Evolutionary conservation across 345 rosid genomes (phyloP), one percentile per base, ranked within the genome.

Genomic region (Microthlaspi erraticum): DNA sequence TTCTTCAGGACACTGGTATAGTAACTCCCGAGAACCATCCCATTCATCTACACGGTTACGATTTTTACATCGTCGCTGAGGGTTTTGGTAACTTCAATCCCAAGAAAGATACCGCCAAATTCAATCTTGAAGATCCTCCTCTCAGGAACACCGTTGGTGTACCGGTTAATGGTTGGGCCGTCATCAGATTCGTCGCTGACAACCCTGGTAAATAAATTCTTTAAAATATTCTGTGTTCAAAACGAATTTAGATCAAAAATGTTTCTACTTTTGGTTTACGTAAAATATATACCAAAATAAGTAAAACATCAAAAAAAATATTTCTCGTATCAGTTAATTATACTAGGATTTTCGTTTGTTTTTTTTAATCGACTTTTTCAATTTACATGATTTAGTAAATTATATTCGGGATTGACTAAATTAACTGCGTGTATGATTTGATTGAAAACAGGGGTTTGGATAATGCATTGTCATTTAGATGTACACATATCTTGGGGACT

Each of bases 381-480:
- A 55, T 32, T 55, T 11, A 6, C 31, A 10, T 10, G 33, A 51
- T 12, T 51, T 52, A 52, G 4, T 26, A 13, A 12, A 8, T 2
- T 8, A 32, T 14, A 0, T 51, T 7, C 3, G 5, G 8, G 32
- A 31, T 18, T 46, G 29, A 9, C 1, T 19, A 37, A 64, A 17
- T 6, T 31, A 39, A 54, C 14, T 20, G 9, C 6, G 48, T 46
- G 34, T 23, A 37, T 8, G 8, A 36, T 55, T 55, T 59, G 55
- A 34, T 44, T 43, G 63, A 36, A 52, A 53, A 49, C 78, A 90
- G 98, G 98, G 20, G 88, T 87, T 32, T 93, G 98, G 98, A 6
- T 93, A 49, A 85, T 93, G 98, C 98, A 93, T 72, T 93, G 97
- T 60, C 98, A 93, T 83, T 75, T 93, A 86, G 98, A 93, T 74